A percentile compares a stretch with the other conserved stretches of the same genome.
Conservation (phyloP, 257 asterid species). For the Solanum tacnaense region DNA sequence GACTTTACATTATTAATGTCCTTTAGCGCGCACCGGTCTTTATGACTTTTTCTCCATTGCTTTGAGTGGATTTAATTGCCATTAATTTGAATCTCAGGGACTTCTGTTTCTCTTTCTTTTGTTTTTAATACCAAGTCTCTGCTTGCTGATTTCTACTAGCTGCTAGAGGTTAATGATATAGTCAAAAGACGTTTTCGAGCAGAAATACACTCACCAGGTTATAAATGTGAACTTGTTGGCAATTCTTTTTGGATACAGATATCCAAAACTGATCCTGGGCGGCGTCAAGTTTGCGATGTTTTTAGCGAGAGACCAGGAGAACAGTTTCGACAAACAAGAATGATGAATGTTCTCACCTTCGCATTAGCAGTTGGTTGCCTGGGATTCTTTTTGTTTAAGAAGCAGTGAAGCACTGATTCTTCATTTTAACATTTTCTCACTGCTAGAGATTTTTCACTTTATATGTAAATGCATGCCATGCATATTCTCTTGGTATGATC, state of each 20-base stretch:
- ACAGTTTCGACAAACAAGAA: not conserved
- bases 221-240: not conserved
- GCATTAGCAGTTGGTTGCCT: too few relatives aligned
- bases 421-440: too few relatives aligned
- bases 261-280: constrained; percentile 39
- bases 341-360: not conserved
- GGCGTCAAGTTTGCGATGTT: constrained; percentile 49
- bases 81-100: not conserved
- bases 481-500: not conserved
- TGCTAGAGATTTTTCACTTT: not conserved
- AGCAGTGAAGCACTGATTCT: not conserved
- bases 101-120: not conserved
- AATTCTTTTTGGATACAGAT: constrained; percentile 12
- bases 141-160: too few relatives aligned
- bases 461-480: not conserved
- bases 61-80: not conserved
- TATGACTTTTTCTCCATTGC: not conserved
- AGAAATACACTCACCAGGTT: not conserved
- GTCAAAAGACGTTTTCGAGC: not conserved
- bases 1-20: not conserved
- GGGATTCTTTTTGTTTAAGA: not conserved
- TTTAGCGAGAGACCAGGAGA: constrained; percentile 7
- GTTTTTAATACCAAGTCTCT: not conserved
- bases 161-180: too few relatives aligned
- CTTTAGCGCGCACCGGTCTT: not conserved